Evolutionary conservation across 208 protist species (phyloP), one percentile per base, ranked within the genome.

Genomic region (Acanthamoeba castellanii): DNA sequence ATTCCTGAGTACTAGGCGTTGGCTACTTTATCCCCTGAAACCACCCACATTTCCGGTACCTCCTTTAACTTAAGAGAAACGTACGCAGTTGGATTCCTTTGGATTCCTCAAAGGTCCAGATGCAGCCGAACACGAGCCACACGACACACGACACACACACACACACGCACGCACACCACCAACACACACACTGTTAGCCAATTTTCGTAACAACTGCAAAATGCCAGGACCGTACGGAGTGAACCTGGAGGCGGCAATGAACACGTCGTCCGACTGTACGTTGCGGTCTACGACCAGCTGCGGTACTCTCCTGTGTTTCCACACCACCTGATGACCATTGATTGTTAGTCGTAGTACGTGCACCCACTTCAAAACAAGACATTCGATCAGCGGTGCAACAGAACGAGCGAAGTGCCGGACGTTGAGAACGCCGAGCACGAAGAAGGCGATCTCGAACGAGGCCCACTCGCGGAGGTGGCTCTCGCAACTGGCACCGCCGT

Each of bases 71-170:
- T n/a, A n/a, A n/a, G 72, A 9, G 9, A 82, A 27, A 14, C n/a
- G 81, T 88, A 88, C 81, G 81, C 81, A 88, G 47, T 88, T 30
- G 8, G 81, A n/a, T n/a, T n/a, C n/a, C n/a, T n/a, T n/a, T n/a
- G n/a, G n/a, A n/a, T 45, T 88, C 81, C 18, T 14, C 32, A 16
- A 61, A 90, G 50, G 55, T 68, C 84, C 84, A 90, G 22, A 68
- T 4, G 55, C 52, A 90, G n/a, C 84, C 84, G 16, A 90, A 20
- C 16, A 90, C 32, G 3, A 90, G 37, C 84, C 84, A 90, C 57
- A 90, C 57, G 11, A 57, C 16, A 7, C 11, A 20, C 52, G 52
- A 57, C 52, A 16, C 7, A 7, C 52, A 57, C 11, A 57, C 52
- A 57, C n/a, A n/a, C n/a, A n/a, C n/a, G n/a, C n/a, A n/a, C n/a